Evolutionary conservation across 2,329 filamentous ascomycete genomes (phyloP), one percentile per base, ranked within the genome.

Genomic region (Teratosphaeriaceae sp.): DNA sequence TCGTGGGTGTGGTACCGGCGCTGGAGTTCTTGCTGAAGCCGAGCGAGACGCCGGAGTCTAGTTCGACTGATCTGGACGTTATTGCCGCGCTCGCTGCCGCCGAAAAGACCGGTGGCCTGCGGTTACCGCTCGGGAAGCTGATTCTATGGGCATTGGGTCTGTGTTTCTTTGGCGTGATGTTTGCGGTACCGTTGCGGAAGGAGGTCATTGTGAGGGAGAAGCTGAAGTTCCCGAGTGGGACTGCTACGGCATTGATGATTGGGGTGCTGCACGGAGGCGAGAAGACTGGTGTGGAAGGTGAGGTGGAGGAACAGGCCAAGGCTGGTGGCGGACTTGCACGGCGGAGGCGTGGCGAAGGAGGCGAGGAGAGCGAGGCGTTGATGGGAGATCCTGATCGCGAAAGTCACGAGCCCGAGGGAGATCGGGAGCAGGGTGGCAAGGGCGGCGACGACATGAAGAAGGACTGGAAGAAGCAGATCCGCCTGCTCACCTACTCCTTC

Each of bases 151-250:
- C 88, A 20, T 64, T 98, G 42, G 92, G 92, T 0, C 78, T 98
- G 13, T 96, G 89, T 61, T 90, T 97, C 59, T 98, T 98, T 61
- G 92, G 92, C 0, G 92, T 97, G 1, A 83, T 97, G 1, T 97
- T 98, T 68, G 92, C 89, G 0, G 90, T 98, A 12, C 92, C 92
- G 1, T 61, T 97, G 42, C 77, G 92, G 36, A 84, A 81, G 43
- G 88, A 98, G 67, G 89, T 97, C 42, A 94, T 98, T 47, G 87
- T 98, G 43, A 72, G 85, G 44, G 92, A 98, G 68, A 85, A 89
- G 61, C 68, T 98, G 45, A 92, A 86, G 60, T 98, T 98, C 55
- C 92, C 92, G 0, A 94, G 87, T 56, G 92, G 92, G 1, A 97
- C 94, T 43, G 94, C 92, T 38, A 97, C 92, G 1, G 92, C 92